A percentile compares a stretch with the other conserved stretches of the same genome.
These are phyloP conservation scores for Dactylellina drechsleri DNA, from an alignment of 2,329 filamentous ascomycete species.

Conservation along the genomic window DNA sequence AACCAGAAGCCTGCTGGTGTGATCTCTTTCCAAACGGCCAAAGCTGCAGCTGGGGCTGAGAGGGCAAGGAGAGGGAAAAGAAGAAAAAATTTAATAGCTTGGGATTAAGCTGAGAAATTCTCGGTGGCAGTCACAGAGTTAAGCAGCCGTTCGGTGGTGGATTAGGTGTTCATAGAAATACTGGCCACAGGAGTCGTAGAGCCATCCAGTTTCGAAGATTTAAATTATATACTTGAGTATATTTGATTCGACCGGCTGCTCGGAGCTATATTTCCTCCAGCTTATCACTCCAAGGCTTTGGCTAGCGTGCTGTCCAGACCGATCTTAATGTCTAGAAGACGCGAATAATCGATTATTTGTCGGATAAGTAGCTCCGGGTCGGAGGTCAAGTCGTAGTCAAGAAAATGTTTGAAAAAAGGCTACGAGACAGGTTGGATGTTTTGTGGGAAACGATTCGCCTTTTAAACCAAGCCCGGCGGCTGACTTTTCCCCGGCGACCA, in stretches of 20 bases:
- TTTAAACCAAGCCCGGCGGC: constrained; percentile 51
- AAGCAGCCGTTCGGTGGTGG: constrained; percentile 32
- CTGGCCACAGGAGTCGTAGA: constrained; percentile 39
- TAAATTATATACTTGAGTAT: constrained; percentile 10
- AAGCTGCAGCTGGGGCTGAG: constrained; percentile 55
- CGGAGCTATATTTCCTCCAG: constrained; percentile 17
- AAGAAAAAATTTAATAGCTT: constrained; percentile 28
- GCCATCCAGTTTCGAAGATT: constrained; percentile 18
- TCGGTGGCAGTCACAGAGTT: constrained; percentile 29
- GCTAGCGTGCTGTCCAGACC: not conserved
- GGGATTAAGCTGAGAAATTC: constrained; percentile 7
- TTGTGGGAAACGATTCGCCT: constrained; percentile 44
- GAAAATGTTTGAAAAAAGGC: constrained; percentile 18
- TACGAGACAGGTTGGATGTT: constrained; percentile 36
- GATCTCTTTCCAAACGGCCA: constrained; percentile 47
- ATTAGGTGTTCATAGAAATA: constrained; percentile 27
- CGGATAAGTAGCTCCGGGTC: constrained; percentile 21
- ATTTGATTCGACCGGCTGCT: constrained; percentile 37
- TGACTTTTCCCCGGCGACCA: constrained; percentile 39
- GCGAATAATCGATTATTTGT: constrained; percentile 7
- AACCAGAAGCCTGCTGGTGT: constrained; percentile 47
- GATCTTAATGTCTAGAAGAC: constrained; percentile 7
- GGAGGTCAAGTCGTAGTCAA: constrained; percentile 34
- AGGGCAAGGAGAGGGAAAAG: constrained; percentile 1
- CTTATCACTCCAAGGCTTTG: constrained; percentile 21